Evolutionary conservation across 176 grass and related monocot species (phyloP), one percentile per base, ranked within the genome.

Genomic region (Avena eriantha): DNA sequence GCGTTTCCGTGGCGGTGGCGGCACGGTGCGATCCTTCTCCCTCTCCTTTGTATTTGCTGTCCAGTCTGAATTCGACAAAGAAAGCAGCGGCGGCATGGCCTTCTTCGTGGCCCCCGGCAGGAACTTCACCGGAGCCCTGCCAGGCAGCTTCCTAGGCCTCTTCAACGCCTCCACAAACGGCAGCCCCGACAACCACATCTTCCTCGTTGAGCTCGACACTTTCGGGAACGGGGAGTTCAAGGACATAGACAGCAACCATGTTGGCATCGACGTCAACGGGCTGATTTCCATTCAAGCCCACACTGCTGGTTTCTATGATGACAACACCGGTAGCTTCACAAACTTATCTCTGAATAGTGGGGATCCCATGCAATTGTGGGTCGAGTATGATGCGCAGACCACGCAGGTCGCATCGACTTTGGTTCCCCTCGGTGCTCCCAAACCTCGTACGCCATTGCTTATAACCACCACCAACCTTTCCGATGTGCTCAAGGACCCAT

Each of bases 121-220:
- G 3, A 34, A 88, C 39, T 36, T 88, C 59, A 78, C 80, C 15
- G 4, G 10, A 7, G 35, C 87, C n/a, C 2, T 47, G 14, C 11
- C n/a, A 0, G 16, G 3, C 21, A 23, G 78, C 12, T 84, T 35
- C 74, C 18, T 79, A 8, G 87, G 87, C 34, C 51, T 84, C 23
- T 50, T 88, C 73, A 79, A 83, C 3, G 6, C 0, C 2, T 33
- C 2, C 4, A 72, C n/a, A 5, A 58, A 79, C 17, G 87, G 80
- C 36, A 36, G 77, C 49, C 14, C 50, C 0, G 46, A 36, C 59
- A 83, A 88, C 60, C 74, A 26, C 35, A 26, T 81, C 35, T 57
- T 84, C 13, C 81, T 57, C 0, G 54, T 79, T 2, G 87, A 89
- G 81, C n/a, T 89, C 16, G 87, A 89, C 55, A 89, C 87, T 16